Percentiles rank a stretch among this genome's conserved stretches.
phyloP scores from a whole-genome alignment of 2,329 filamentous ascomycete genomes.

The Colletotrichum abscissum region DNA sequence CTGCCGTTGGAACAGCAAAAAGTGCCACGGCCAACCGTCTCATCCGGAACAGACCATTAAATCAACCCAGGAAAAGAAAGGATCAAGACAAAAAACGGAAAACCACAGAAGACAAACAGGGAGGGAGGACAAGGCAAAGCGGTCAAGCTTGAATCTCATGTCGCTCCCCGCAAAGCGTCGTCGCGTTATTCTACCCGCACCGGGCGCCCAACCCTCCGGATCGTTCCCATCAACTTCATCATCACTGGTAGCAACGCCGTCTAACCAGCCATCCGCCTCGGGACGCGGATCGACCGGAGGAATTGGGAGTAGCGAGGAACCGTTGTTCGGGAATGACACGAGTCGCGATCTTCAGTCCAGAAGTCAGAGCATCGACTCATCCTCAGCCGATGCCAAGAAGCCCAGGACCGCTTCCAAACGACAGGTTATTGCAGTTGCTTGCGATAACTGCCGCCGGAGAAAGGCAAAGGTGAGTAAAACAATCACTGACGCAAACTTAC shows the following conservation, averaged over 20 bases:
- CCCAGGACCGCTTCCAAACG: slow-evolving; percentile 19
- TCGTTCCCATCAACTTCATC: background rate
- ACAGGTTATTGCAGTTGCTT: slow-evolving; percentile 33
- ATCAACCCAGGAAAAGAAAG: background rate
- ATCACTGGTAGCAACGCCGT: background rate
- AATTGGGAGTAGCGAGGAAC: background rate
- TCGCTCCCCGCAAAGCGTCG: slow-evolving; percentile 30
- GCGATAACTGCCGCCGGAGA: slow-evolving; percentile 29
- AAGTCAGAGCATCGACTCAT: slow-evolving; percentile 27
- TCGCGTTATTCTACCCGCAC: slow-evolving; percentile 29
- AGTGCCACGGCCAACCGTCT: background rate
- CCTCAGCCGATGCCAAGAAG: slow-evolving; percentile 15
- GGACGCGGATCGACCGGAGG: background rate
- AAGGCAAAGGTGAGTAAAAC: slow-evolving; percentile 29
- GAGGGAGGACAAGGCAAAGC: background rate
- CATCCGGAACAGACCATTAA: background rate
- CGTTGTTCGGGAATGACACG: background rate
- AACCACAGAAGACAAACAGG: background rate
- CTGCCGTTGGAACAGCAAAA: background rate
- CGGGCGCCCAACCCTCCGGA: background rate
- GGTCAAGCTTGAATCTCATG: background rate
- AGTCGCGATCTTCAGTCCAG: background rate
- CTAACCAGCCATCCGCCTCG: background rate
- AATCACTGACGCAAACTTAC: background rate
- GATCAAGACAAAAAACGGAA: background rate